Percentiles rank a stretch among this genome's conserved stretches.
These are phyloP conservation scores for Dioscorea zingiberensis DNA, from an alignment of 106 monocot species.

Conservation along the genomic window DNA sequence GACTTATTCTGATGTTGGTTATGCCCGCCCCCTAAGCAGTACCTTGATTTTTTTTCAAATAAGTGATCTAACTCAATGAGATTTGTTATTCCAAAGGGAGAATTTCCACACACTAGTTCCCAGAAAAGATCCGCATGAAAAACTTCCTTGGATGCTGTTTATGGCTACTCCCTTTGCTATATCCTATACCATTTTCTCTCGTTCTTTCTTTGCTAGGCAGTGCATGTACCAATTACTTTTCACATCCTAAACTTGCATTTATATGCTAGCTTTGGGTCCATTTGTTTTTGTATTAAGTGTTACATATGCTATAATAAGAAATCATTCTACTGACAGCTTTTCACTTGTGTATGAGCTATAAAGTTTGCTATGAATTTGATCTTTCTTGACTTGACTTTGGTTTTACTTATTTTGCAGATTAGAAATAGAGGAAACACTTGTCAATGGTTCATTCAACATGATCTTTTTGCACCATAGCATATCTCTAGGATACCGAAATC, in stretches of 20 bases:
- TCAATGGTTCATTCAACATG: slow-evolving; percentile 90
- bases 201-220: background rate
- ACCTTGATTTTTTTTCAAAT: too few relatives aligned
- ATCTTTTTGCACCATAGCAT: slow-evolving; percentile 84
- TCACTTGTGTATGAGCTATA: background rate
- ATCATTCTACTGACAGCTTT: background rate
- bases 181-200: too few relatives aligned
- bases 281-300: background rate
- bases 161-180: too few relatives aligned
- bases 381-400: background rate
- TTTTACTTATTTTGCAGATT: slow-evolving; percentile 46
- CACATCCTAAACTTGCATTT: background rate
- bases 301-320: too few relatives aligned
- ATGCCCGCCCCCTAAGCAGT: too few relatives aligned
- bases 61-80: too few relatives aligned
- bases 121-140: too few relatives aligned
- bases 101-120: too few relatives aligned
- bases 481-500: slow-evolving; percentile 79
- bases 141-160: too few relatives aligned
- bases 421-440: slow-evolving; percentile 73
- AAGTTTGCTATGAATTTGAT: background rate
- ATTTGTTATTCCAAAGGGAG: too few relatives aligned
- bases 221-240: background rate
- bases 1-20: too few relatives aligned
- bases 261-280: background rate